These are phyloP conservation scores for Taiwanofungus camphoratus DNA, from an alignment of 1,284 basidiomycete species.

Conservation along the genomic window DNA sequence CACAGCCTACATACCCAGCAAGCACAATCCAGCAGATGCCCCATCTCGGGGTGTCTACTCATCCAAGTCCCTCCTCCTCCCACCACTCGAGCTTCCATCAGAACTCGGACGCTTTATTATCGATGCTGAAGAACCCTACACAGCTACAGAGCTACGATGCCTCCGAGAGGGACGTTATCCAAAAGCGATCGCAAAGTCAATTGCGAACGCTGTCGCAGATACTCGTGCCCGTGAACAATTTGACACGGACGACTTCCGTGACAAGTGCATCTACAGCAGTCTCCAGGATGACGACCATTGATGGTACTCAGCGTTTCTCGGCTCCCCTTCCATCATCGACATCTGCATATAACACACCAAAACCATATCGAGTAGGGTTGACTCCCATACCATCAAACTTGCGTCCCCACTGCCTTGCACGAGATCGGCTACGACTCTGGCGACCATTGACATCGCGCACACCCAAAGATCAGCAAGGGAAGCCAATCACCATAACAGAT, in stretches of 20 bases:
- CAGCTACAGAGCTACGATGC: not conserved
- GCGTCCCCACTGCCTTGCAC: slow-evolving; percentile 22
- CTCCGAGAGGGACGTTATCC: not conserved
- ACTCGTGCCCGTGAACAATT: not conserved
- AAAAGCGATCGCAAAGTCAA: not conserved
- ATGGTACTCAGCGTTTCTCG: too few species aligned
- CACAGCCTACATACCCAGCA: slow-evolving; percentile 21
- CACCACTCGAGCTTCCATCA: slow-evolving; percentile 14
- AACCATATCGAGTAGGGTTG: not conserved
- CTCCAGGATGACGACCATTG: too few species aligned
- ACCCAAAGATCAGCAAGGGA: not conserved
- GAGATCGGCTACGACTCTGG: slow-evolving; percentile 13
- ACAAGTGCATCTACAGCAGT: not conserved
- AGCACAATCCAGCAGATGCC: slow-evolving; percentile 34
- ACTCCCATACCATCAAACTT: slow-evolving; percentile 16
- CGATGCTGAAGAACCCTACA: not conserved
- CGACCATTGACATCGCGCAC: not conserved
- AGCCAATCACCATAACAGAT: not conserved
- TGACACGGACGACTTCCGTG: not conserved
- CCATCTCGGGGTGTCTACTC: slow-evolving; percentile 33
- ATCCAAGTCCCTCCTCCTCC: slow-evolving; percentile 13
- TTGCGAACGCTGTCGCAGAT: not conserved
- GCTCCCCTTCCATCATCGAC: too few species aligned
- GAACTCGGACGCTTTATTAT: slow-evolving; percentile 3
- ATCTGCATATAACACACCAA: too few species aligned